A percentile compares a stretch with the other conserved stretches of the same genome.
Evolutionary conservation across 2,329 filamentous ascomycete genomes (phyloP).

Genomic region (Whalleya microplaca): DNA sequence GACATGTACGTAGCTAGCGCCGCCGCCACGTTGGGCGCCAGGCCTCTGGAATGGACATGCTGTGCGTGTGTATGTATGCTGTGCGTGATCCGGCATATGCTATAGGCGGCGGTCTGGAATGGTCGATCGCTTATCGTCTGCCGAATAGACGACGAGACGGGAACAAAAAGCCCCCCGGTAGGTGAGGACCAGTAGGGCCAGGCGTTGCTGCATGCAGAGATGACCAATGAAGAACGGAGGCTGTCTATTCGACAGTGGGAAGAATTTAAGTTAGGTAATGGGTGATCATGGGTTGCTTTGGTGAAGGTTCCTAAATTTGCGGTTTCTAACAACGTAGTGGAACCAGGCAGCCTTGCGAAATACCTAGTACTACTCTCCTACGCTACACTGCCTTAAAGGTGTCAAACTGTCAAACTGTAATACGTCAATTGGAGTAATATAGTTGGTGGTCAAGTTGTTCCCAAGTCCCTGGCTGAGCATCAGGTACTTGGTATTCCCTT

Average conservation of each 20-base stretch:
- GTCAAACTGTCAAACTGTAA: too few species aligned
- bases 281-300: too few species aligned
- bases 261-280: too few species aligned
- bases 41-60: slow-evolving; percentile 13
- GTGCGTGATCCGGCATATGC: not conserved
- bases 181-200: not conserved
- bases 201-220: not conserved
- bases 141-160: slow-evolving; percentile 8
- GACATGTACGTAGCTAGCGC: not conserved
- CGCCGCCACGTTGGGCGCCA: slow-evolving; percentile 2
- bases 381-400: too few species aligned
- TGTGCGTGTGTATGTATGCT: not conserved
- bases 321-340: too few species aligned
- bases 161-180: not conserved
- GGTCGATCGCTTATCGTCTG: slow-evolving; percentile 11
- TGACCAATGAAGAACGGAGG: too few species aligned
- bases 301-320: too few species aligned
- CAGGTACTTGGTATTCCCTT: not conserved
- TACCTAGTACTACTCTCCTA: too few species aligned
- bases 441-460: not conserved
- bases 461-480: not conserved
- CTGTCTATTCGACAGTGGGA: too few species aligned
- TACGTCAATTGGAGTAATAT: not conserved
- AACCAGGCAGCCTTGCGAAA: too few species aligned
- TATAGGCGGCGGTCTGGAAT: slow-evolving; percentile 13